Conservation (phyloP, 2,329 filamentous ascomycete species). For the Monosporascus ibericus region DNA sequence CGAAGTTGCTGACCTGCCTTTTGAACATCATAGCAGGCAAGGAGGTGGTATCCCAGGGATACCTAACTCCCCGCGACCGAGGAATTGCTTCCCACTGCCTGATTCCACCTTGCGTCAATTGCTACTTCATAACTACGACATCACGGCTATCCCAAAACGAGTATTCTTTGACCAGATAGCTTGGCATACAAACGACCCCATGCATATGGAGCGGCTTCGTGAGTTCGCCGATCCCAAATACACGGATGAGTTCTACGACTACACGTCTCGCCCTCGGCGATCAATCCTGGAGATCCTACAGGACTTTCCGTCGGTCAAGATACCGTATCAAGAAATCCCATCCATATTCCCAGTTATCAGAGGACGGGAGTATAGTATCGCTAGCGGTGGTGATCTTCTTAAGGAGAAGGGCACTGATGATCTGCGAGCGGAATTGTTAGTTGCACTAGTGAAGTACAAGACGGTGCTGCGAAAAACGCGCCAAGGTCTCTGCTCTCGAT, state of each 20-base stretch:
- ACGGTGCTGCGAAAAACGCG: slow-evolving; percentile 80
- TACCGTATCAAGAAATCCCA: slow-evolving; percentile 68
- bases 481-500: slow-evolving; percentile 84
- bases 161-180: slow-evolving; percentile 77
- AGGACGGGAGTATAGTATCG: slow-evolving; percentile 91
- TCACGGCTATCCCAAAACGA: slow-evolving; percentile 81
- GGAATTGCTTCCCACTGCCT: slow-evolving; percentile 29
- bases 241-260: slow-evolving; percentile 91
- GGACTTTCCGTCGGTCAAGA: slow-evolving; percentile 78
- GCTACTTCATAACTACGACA: slow-evolving; percentile 77
- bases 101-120: slow-evolving; percentile 64
- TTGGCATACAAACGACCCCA: slow-evolving; percentile 64
- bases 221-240: slow-evolving; percentile 78
- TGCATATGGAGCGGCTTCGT: slow-evolving; percentile 72
- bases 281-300: slow-evolving; percentile 89
- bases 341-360: slow-evolving; percentile 75
- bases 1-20: slow-evolving; percentile 59
- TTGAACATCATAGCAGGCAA: slow-evolving; percentile 34
- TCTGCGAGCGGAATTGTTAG: slow-evolving; percentile 62
- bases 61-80: slow-evolving; percentile 11
- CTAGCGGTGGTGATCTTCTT: slow-evolving; percentile 56
- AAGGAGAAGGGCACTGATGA: slow-evolving; percentile 12
- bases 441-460: slow-evolving; percentile 86
- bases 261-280: slow-evolving; percentile 82
- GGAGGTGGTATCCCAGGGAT: slow-evolving; percentile 3